Evolutionary conservation across 352 stramenopile genomes (phyloP).

Genomic region (Thalassiosira ordinaria): DNA sequence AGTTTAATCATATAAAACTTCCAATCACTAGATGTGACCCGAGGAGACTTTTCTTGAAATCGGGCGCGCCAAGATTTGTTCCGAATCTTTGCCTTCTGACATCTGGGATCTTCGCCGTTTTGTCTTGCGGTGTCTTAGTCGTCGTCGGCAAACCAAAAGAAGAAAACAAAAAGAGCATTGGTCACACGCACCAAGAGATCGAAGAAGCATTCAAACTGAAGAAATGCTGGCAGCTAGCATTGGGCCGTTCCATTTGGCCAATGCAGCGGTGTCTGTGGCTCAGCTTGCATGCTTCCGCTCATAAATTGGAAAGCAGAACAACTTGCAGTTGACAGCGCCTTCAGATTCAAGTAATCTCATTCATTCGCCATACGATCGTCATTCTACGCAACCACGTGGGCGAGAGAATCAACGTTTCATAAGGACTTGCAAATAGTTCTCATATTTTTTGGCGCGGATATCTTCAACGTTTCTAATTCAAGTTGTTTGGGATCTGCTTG

Average conservation of each 20-base stretch:
- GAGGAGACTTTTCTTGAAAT: too few relatives aligned
- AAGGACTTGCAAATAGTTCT: background rate
- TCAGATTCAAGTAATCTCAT: background rate
- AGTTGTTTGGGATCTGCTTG: too few relatives aligned
- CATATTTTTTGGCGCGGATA: too few relatives aligned
- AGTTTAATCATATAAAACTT: too few relatives aligned
- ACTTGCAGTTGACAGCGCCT: background rate
- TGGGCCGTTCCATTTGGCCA: too few relatives aligned
- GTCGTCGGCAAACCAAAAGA: background rate
- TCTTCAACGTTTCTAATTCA: too few relatives aligned
- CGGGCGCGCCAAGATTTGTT: background rate
- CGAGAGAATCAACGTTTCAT: background rate
- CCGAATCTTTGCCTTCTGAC: background rate
- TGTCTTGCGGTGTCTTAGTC: too few relatives aligned
- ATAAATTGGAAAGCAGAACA: too few relatives aligned
- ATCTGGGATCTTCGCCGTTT: too few relatives aligned
- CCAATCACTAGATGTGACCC: too few relatives aligned
- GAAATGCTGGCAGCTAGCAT: too few relatives aligned
- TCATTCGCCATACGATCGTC: background rate
- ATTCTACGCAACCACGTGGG: background rate
- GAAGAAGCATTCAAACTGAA: background rate
- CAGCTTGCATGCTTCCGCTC: too few relatives aligned
- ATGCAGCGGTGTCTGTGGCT: background rate
- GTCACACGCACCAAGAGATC: background rate
- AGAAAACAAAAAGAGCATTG: background rate